Base-by-base conservation (phyloP, 2,329 filamentous ascomycete species). In the Orbilia oligospora region DNA sequence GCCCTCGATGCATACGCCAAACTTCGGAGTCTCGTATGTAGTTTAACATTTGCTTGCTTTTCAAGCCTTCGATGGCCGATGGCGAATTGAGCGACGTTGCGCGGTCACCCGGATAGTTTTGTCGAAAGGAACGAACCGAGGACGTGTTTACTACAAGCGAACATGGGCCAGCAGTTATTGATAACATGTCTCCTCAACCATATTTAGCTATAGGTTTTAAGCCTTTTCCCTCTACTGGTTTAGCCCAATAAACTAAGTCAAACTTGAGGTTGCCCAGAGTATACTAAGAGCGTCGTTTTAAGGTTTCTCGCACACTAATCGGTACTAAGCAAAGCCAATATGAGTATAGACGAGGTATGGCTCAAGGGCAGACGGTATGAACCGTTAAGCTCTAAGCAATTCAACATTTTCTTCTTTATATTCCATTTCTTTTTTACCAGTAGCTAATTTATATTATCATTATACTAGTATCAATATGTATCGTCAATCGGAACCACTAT, bases 91-190 rank as follows among this genome's bases (percentile, higher is more conserved):
- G 51, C 51, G 66, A 48, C 41, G 20, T 36, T 33, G 66, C 66
- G 66, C 66, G 46, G 55, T 22, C 46, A 27, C 12, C 30, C 27
- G 27, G 67, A 20, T n/a, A 6, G 41, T 44, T 64, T 64, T 58
- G n/a, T 71, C 48, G 36, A 64, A 20, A 63, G 46, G 46, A 30
- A 46, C 46, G 56, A 71, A 71, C 44, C 41, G 67, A 71, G 22
- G 56, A 27, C 24, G 33, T 63, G 16, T 46, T 41, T 55, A 38
- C 63, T 55, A 38, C 63, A 64, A 53, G 68, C 68, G 68, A 63
- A 41, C 38, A 48, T 27, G n/a, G 44, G 14, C 53, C 33, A 22
- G 53, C 36, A 30, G 41, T 24, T 24, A 44, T 20, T 44, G 16
- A 61, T 24, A 24, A 33, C 16, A 44, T 44, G 8, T 61, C 44